phyloP scores from a whole-genome alignment of 768 basidiomycete genomes.

The Chlorophyllum brunneum region DNA sequence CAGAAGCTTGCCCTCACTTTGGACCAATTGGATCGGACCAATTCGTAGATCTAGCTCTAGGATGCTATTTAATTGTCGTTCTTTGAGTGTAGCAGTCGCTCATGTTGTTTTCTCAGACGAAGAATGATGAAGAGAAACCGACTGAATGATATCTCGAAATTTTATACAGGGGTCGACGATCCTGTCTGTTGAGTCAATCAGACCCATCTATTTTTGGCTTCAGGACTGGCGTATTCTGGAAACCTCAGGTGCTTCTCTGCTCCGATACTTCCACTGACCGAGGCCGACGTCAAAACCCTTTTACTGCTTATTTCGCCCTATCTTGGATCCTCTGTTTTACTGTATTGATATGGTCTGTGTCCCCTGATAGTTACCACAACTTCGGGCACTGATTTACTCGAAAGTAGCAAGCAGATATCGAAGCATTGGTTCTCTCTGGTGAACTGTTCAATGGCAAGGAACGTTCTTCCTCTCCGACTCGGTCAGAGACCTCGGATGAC shows the following conservation, averaged over 20 bases:
- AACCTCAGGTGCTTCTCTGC: no score
- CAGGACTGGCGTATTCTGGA: no score
- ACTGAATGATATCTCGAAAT: no score
- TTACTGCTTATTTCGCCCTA: not conserved
- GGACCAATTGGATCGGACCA: not conserved
- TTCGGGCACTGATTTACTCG: not conserved
- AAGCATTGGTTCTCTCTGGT: conserved; percentile 74
- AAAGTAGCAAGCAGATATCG: conserved; percentile 44
- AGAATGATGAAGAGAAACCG: no score
- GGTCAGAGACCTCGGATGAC: conserved; percentile 56
- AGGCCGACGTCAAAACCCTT: not conserved
- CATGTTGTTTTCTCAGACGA: not conserved
- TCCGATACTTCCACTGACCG: no score
- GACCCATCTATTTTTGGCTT: no score
- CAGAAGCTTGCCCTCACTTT: not conserved
- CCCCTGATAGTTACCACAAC: not conserved
- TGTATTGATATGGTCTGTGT: conserved; percentile 5
- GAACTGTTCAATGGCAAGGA: conserved; percentile 58
- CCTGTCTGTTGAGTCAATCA: no score
- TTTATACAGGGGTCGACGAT: no score
- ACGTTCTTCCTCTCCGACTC: conserved; percentile 59
- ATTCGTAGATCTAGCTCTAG: not conserved
- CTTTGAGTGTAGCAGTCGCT: not conserved
- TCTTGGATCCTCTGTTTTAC: not conserved
- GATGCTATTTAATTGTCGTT: not conserved